phyloP scores from a whole-genome alignment of 2,329 filamentous ascomycete genomes.

The Sclerotinia borealis region DNA sequence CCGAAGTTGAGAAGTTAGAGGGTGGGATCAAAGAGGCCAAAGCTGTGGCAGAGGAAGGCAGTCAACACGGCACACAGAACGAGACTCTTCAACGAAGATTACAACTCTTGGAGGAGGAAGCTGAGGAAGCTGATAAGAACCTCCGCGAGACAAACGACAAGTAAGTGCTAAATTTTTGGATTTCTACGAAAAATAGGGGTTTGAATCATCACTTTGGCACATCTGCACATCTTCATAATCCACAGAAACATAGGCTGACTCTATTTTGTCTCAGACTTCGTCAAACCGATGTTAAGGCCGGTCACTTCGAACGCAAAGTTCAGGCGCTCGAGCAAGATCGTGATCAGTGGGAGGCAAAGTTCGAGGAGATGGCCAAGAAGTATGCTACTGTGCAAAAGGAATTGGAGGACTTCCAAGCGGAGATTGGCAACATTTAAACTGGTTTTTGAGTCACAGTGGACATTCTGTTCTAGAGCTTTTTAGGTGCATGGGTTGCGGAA shows the following conservation, averaged over 20 bases:
- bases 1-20: slow-evolving; percentile 91
- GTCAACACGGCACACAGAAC: slow-evolving; percentile 80
- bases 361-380: slow-evolving; percentile 95
- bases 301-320: slow-evolving; percentile 98
- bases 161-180: slow-evolving; percentile 49
- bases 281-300: slow-evolving; percentile 98
- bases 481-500: slow-evolving; percentile 19
- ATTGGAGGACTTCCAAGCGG: slow-evolving; percentile 80
- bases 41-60: slow-evolving; percentile 74
- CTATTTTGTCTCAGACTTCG: slow-evolving; percentile 63
- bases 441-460: slow-evolving; percentile 9
- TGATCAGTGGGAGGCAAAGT: slow-evolving; percentile 95
- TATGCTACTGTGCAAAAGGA: slow-evolving; percentile 79
- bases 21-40: slow-evolving; percentile 77
- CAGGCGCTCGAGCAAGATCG: slow-evolving; percentile 88
- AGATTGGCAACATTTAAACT: slow-evolving; percentile 83
- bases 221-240: slow-evolving; percentile 4
- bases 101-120: slow-evolving; percentile 96
- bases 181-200: background rate
- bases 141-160: slow-evolving; percentile 97
- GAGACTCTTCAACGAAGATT: slow-evolving; percentile 87
- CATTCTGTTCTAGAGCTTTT: slow-evolving; percentile 18
- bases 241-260: slow-evolving; percentile 16
- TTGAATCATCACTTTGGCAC: slow-evolving; percentile 6
- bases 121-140: slow-evolving; percentile 92